Evolutionary conservation across 2,329 filamentous ascomycete species (phyloP), one percentile per base, ranked within the genome.

Genomic region (Dothideomycetidae sp.): DNA sequence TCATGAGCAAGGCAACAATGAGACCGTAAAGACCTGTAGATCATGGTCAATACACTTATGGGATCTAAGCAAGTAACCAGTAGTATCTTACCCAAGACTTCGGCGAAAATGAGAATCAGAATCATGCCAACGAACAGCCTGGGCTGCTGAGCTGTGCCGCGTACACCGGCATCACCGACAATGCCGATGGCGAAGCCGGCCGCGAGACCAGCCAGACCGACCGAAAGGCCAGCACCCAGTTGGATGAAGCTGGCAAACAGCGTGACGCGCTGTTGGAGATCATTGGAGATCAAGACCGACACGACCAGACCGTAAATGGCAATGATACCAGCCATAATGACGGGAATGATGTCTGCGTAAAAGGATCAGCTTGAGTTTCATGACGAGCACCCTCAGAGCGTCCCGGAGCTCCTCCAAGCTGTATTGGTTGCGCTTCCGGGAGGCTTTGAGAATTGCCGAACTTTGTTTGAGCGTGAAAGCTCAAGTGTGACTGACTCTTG

Each of bases 301-400:
- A 68, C 65, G 54, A 68, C 65, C 38, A 68, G 59, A 49, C 65
- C 65, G 60, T 68, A 98, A 64, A 98, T 96, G 81, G 84, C 90
- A 67, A 98, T 96, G 66, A 98, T 98, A 96, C 90, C 90, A 72
- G 90, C 90, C 90, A 98, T 98, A 78, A 98, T 93, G 66, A 96
- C 90, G 61, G 90, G 90, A 48, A 96, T 88, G 63, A 96, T 94
- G 74, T 94, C 88, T 96, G 50, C 7, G n/a, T n/a, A n/a, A n/a
- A n/a, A n/a, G n/a, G n/a, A n/a, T n/a, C 36, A 12, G 26, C n/a
- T n/a, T n/a, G n/a, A n/a, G n/a, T n/a, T n/a, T n/a, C n/a, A n/a
- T n/a, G n/a, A n/a, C n/a, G n/a, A n/a, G n/a, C n/a, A n/a, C n/a
- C n/a, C n/a, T n/a, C n/a, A n/a, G n/a, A n/a, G n/a, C n/a, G n/a